phyloP scores from a whole-genome alignment of 1,284 basidiomycete species.

The Meira miltonrushii region DNA sequence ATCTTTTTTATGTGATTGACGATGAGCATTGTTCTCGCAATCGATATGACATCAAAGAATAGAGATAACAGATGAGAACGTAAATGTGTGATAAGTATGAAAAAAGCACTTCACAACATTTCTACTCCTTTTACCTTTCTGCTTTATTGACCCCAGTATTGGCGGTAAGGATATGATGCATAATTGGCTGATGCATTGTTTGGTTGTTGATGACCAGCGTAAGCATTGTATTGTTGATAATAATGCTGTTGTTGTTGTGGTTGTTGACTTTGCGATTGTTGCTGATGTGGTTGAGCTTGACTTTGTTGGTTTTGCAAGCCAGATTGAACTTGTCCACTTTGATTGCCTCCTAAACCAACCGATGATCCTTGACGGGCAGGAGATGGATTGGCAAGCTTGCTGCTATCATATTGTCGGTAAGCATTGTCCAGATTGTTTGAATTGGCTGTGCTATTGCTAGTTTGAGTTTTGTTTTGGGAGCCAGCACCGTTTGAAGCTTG shows the following conservation, averaged over 20 bases:
- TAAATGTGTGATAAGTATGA: too few species aligned
- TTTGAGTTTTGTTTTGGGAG: slow-evolving; percentile 7
- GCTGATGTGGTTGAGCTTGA: slow-evolving; percentile 20
- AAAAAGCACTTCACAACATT: neutral
- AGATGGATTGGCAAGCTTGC: neutral
- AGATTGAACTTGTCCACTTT: neutral
- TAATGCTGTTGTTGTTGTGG: slow-evolving; percentile 43
- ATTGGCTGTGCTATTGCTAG: neutral
- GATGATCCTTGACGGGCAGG: neutral
- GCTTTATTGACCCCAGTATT: slow-evolving; percentile 42
- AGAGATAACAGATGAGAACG: too few species aligned
- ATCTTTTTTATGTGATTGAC: too few species aligned
- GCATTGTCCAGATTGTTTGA: slow-evolving; percentile 11
- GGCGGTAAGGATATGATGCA: slow-evolving; percentile 36
- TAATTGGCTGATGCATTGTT: slow-evolving; percentile 37
- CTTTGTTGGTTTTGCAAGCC: slow-evolving; percentile 13
- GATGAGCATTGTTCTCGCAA: too few species aligned
- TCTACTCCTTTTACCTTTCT: neutral
- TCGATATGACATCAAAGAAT: too few species aligned
- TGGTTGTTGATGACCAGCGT: slow-evolving; percentile 35
- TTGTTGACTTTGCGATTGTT: slow-evolving; percentile 31
- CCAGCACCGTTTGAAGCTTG: slow-evolving; percentile 4
- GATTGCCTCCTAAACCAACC: neutral
- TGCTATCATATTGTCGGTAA: slow-evolving; percentile 11
- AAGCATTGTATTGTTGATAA: slow-evolving; percentile 46